Conservation (phyloP, 257 asterid species). For the Nyctanthes arbortristis region DNA sequence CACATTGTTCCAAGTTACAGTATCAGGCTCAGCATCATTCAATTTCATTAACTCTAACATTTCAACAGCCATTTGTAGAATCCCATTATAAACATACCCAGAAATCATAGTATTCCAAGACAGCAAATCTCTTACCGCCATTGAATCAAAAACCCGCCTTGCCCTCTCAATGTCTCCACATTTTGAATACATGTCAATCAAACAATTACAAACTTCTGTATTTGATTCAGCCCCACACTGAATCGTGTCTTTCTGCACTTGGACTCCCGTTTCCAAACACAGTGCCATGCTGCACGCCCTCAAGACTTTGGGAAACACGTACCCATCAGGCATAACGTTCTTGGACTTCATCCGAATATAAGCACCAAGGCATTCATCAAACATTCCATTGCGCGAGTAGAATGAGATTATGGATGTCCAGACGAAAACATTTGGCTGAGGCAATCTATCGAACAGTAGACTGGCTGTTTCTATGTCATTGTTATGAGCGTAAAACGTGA, state of each 20-base stretch:
- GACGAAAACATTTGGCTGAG: conserved; percentile 41
- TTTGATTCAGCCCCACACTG: conserved; percentile 31
- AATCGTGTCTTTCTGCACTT: conserved; percentile 38
- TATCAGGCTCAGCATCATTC: conserved; percentile 37
- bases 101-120: conserved; percentile 44
- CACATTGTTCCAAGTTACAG: conserved; percentile 36
- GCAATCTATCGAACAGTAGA: conserved; percentile 37
- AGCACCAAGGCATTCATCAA: conserved; percentile 27
- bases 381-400: conserved; percentile 30
- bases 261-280: conserved; percentile 26
- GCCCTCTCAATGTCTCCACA: conserved; percentile 36
- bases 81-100: conserved; percentile 34
- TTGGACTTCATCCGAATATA: conserved; percentile 34
- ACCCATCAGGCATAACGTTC: conserved; percentile 36
- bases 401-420: conserved; percentile 40
- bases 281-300: conserved; percentile 20
- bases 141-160: conserved; percentile 33
- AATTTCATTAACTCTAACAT: conserved; percentile 32
- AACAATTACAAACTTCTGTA: conserved; percentile 35
- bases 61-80: conserved; percentile 31
- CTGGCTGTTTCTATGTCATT: conserved; percentile 26
- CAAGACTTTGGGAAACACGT: conserved; percentile 39
- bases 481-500: conserved; percentile 29
- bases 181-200: conserved; percentile 41
- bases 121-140: conserved; percentile 32